A percentile compares a stretch with the other conserved stretches of the same genome.
These are phyloP conservation scores for Aschersonia sp. DNA, from an alignment of 2,329 filamentous ascomycete genomes.

Conservation along the genomic window DNA sequence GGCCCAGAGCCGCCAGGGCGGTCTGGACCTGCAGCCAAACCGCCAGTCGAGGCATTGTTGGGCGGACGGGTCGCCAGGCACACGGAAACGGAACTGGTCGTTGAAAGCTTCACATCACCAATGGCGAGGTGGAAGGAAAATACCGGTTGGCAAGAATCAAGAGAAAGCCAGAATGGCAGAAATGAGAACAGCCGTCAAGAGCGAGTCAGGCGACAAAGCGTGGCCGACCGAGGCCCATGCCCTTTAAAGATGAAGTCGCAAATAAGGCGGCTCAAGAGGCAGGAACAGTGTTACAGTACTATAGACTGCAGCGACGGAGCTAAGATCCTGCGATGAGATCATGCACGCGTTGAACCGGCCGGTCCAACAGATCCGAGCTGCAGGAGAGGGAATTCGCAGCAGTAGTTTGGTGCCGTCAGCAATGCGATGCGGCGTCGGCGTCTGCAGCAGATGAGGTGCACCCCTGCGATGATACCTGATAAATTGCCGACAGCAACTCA, in stretches of 20 bases:
- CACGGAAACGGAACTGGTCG: too few species aligned
- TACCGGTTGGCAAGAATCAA: neutral
- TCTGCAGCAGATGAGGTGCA: too few species aligned
- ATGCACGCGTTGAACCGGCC: neutral
- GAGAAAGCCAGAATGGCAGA: neutral
- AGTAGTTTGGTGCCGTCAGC: neutral
- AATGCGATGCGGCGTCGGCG: neutral
- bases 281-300: neutral
- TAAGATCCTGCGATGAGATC: neutral
- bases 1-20: slow-evolving; percentile 9
- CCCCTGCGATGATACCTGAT: too few species aligned
- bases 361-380: neutral
- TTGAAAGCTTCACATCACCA: too few species aligned
- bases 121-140: too few species aligned
- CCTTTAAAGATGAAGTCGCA: neutral
- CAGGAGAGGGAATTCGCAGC: neutral
- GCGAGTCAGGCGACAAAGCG: neutral
- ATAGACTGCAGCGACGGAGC: neutral
- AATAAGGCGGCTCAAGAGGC: neutral
- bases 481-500: too few species aligned
- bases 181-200: neutral
- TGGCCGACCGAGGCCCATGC: neutral
- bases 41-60: slow-evolving; percentile 11
- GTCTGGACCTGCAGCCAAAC: slow-evolving; percentile 15
- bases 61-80: too few species aligned